phyloP scores from a whole-genome alignment of 768 basidiomycete genomes.

The Pleurotus platypus region DNA sequence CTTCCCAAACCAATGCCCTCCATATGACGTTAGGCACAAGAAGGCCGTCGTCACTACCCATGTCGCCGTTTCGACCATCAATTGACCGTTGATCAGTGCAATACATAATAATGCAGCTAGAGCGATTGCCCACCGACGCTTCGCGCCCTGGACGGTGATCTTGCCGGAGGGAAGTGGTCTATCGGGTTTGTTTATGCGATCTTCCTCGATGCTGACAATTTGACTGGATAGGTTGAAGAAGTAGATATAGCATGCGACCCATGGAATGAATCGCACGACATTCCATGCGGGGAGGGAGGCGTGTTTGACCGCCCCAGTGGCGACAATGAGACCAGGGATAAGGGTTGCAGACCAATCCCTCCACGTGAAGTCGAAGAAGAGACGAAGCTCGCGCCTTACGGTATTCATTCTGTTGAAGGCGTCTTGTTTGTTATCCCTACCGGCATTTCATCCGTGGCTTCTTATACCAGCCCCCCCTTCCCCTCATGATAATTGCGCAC shows the following conservation, averaged over 20 bases:
- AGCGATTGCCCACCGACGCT: constrained; percentile 10
- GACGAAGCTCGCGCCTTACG: constrained; percentile 2
- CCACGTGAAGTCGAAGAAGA: constrained; percentile 14
- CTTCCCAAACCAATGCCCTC: constrained; percentile 16
- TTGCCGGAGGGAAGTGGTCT: constrained; percentile 17
- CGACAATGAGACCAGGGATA: constrained; percentile 11
- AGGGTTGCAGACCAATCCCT: constrained; percentile 11
- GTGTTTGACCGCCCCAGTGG: constrained; percentile 6
- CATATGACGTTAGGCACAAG: constrained; percentile 9
- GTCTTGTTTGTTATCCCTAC: too few relatives aligned
- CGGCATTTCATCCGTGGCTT: too few relatives aligned
- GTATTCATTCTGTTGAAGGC: too few relatives aligned
- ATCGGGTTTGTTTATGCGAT: constrained; percentile 20
- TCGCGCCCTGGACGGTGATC: constrained; percentile 13
- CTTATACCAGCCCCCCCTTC: too few relatives aligned
- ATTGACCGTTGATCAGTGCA: constrained; percentile 4
- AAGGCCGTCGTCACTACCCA: constrained; percentile 11
- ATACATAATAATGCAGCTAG: constrained; percentile 7
- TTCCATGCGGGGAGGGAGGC: neutral
- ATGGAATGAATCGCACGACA: constrained; percentile 8
- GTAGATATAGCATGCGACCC: constrained; percentile 14
- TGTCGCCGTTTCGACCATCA: constrained; percentile 4
- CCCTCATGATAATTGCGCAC: too few relatives aligned
- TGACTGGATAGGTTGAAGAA: constrained; percentile 19
- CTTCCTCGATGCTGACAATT: constrained; percentile 15